Evolutionary conservation across 345 rosid genomes (phyloP).

Genomic region (Brassica cretica): DNA sequence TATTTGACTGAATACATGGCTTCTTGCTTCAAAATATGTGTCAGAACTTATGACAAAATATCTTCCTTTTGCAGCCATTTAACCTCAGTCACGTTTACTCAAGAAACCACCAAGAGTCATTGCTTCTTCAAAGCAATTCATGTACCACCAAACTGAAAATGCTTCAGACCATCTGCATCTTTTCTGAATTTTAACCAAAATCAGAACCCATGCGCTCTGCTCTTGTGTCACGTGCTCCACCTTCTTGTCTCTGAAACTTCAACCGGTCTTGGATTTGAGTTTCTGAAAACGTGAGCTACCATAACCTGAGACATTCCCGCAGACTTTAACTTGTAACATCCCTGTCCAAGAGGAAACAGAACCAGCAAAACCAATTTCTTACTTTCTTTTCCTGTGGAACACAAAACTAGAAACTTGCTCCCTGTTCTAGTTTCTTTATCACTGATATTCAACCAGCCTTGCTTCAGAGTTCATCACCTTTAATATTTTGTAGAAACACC

Average conservation of each 20-base stretch:
- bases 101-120: background rate
- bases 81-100: background rate
- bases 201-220: background rate
- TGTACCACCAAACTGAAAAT: too few relatives aligned
- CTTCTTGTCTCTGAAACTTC: background rate
- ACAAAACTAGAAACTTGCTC: background rate
- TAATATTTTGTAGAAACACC: background rate
- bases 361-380: background rate
- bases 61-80: background rate
- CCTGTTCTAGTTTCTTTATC: background rate
- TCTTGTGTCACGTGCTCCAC: background rate
- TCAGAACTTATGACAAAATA: background rate
- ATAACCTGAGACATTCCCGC: background rate
- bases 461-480: background rate
- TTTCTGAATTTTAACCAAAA: background rate
- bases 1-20: background rate
- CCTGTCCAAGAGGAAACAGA: background rate
- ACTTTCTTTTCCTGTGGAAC: background rate
- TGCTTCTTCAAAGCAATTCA: background rate
- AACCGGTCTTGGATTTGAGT: background rate
- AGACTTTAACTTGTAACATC: background rate
- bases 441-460: background rate
- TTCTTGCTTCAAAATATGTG: background rate
- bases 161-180: background rate
- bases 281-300: background rate